Percentiles rank a stretch among this genome's conserved stretches.
phyloP scores from a whole-genome alignment of 495 filamentous ascomycete genomes.

The Physcia stellaris region DNA sequence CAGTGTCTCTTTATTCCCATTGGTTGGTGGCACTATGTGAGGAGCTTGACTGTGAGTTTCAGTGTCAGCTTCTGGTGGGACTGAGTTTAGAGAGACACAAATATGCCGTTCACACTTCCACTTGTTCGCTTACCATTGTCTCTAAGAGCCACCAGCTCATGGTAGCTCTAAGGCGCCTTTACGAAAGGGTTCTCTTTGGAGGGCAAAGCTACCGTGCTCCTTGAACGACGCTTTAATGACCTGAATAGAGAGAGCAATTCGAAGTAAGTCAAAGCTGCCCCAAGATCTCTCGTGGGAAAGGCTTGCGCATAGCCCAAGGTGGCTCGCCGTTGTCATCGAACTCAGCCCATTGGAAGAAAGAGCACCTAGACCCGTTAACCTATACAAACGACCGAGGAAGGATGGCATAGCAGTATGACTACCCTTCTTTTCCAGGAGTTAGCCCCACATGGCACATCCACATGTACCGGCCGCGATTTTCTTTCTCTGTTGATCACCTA shows the following conservation, averaged over 20 bases:
- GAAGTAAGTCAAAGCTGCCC: too few species aligned
- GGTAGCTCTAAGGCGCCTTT: not conserved
- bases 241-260: too few species aligned
- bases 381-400: not conserved
- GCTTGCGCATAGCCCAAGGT: conserved; percentile 35
- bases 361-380: conserved; percentile 31
- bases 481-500: too few species aligned
- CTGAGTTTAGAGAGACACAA: conserved; percentile 29
- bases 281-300: too few species aligned
- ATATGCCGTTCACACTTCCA: too few species aligned
- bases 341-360: conserved; percentile 78
- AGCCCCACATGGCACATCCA: conserved; percentile 85
- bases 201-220: too few species aligned
- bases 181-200: not conserved
- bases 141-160: too few species aligned
- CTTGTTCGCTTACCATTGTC: too few species aligned
- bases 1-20: conserved; percentile 85
- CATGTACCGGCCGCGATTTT: conserved; percentile 70
- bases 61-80: conserved; percentile 99
- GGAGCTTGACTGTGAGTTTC: conserved; percentile 70
- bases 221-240: too few species aligned
- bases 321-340: conserved; percentile 83
- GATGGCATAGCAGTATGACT: not conserved
- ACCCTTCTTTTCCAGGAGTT: conserved; percentile 56
- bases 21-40: conserved; percentile 98